Evolutionary conservation across 1,284 basidiomycete genomes (phyloP).

Genomic region (Exsudoporus floridanus): DNA sequence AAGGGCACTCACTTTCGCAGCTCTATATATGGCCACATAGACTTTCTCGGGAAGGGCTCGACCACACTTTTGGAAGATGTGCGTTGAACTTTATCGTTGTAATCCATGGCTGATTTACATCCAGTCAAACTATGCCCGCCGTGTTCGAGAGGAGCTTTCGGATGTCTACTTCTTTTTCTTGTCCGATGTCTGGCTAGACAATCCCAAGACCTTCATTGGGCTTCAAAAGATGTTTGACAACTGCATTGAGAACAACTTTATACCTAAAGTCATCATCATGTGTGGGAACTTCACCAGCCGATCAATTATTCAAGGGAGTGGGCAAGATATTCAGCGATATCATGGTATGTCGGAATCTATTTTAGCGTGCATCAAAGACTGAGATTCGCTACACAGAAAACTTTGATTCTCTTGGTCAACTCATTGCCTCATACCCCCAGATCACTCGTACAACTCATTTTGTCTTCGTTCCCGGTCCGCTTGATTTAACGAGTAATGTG

Average conservation of each 20-base stretch:
- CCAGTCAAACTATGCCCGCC: slow-evolving; percentile 58
- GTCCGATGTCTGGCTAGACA: slow-evolving; percentile 95
- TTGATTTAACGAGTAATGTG: slow-evolving; percentile 80
- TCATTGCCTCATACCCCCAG: slow-evolving; percentile 78
- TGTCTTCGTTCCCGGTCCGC: slow-evolving; percentile 91
- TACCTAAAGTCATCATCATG: slow-evolving; percentile 84
- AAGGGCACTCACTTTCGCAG: slow-evolving; percentile 39
- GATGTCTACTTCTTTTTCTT: slow-evolving; percentile 92
- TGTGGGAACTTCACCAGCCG: slow-evolving; percentile 94
- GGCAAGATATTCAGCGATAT: slow-evolving; percentile 78
- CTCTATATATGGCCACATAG: slow-evolving; percentile 90
- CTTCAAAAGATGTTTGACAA: slow-evolving; percentile 87
- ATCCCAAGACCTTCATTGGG: slow-evolving; percentile 77
- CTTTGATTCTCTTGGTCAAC: slow-evolving; percentile 83
- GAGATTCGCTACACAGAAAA: slow-evolving; percentile 53
- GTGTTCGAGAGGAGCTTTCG: slow-evolving; percentile 64
- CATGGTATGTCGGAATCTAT: slow-evolving; percentile 55
- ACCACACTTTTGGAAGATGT: slow-evolving; percentile 94
- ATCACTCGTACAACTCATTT: slow-evolving; percentile 84
- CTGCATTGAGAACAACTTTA: slow-evolving; percentile 85
- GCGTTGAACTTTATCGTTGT: slow-evolving; percentile 27
- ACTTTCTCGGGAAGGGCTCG: slow-evolving; percentile 91
- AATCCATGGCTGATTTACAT: slow-evolving; percentile 3
- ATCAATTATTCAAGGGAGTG: slow-evolving; percentile 76
- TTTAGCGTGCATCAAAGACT: slow-evolving; percentile 3